These are phyloP conservation scores for Trametes elegans DNA, from an alignment of 768 basidiomycete genomes.

Conservation along the genomic window DNA sequence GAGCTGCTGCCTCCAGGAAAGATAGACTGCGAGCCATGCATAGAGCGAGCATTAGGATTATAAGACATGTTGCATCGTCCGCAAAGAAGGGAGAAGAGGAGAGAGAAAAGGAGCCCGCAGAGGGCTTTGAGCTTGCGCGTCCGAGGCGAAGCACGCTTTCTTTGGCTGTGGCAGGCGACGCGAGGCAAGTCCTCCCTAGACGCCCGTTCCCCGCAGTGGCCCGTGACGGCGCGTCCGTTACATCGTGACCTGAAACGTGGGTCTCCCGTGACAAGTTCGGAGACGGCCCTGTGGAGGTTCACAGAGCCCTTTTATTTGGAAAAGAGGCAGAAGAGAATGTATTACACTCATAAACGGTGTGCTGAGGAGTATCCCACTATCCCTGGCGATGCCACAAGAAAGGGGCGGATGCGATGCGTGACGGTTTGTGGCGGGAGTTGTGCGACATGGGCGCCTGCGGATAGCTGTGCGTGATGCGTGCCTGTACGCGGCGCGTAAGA, in stretches of 20 bases:
- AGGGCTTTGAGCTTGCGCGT: neutral
- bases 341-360: too few species aligned
- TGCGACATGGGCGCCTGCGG: slow-evolving; percentile 15
- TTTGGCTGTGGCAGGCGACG: neutral
- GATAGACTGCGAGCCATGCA: slow-evolving; percentile 35
- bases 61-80: slow-evolving; percentile 14
- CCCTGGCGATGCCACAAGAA: too few species aligned
- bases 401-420: neutral
- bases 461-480: slow-evolving; percentile 21
- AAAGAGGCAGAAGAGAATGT: neutral
- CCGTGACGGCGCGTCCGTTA: slow-evolving; percentile 2
- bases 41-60: slow-evolving; percentile 25
- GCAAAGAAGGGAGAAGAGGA: neutral
- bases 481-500: slow-evolving; percentile 12
- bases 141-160: neutral
- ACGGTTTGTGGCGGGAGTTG: neutral
- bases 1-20: slow-evolving; percentile 52
- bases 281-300: too few species aligned
- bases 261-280: neutral
- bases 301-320: neutral
- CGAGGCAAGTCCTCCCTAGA: neutral
- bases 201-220: slow-evolving; percentile 2
- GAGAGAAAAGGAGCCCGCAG: neutral
- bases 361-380: too few species aligned
- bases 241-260: neutral